Conservation (phyloP, 495 filamentous ascomycete genomes). For the Neurospora cerealis region DNA sequence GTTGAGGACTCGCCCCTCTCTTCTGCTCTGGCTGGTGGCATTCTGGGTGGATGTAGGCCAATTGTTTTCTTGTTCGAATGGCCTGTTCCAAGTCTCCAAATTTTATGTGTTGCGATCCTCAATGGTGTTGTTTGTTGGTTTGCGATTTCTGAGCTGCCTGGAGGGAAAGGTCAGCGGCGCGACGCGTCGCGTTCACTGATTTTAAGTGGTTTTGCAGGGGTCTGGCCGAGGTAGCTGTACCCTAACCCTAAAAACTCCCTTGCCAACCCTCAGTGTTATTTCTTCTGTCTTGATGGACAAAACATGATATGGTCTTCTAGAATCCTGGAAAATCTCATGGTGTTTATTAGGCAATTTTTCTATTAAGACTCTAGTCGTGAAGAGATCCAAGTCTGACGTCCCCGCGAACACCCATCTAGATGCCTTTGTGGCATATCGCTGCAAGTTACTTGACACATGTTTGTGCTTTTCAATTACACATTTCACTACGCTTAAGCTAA, state of each 20-base stretch:
- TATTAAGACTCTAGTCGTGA: not conserved
- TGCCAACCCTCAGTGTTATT: not conserved
- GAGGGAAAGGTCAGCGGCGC: not conserved
- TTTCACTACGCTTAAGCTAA: not conserved
- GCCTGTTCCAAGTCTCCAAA: not conserved
- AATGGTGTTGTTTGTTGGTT: not conserved
- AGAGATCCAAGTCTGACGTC: not conserved
- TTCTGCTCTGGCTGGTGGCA: slow-evolving; percentile 35
- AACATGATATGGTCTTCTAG: not conserved
- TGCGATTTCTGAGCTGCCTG: not conserved
- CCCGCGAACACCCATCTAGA: not conserved
- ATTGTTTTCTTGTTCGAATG: not conserved
- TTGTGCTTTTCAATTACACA: not conserved
- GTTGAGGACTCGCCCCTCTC: slow-evolving; percentile 65
- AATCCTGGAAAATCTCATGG: not conserved
- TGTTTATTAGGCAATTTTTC: not conserved
- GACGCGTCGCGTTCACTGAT: slow-evolving; percentile 14
- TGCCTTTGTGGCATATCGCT: not conserved
- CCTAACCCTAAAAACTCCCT: slow-evolving; percentile 8
- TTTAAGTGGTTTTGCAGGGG: slow-evolving; percentile 15
- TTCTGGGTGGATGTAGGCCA: slow-evolving; percentile 9
- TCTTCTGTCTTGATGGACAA: not conserved
- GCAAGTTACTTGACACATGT: not conserved
- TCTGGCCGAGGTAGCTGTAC: not conserved
- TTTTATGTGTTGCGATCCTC: not conserved